Base-by-base conservation (phyloP, 1,284 basidiomycete genomes). In the Tylopilus orsonianus region DNA sequence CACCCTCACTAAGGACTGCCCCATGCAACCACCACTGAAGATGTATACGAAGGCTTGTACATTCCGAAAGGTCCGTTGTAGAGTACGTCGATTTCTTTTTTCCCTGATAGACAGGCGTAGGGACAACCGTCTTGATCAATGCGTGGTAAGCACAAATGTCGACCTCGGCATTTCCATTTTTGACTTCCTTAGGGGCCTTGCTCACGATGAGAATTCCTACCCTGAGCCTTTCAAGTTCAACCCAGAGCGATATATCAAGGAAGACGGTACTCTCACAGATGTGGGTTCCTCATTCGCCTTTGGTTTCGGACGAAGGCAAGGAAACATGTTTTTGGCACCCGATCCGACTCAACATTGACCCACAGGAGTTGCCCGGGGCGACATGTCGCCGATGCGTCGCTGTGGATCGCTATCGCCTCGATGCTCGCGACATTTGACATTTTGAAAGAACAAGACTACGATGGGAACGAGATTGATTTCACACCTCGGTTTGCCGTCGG, bases 261-360 rank as follows among this genome's bases (percentile, higher is more conserved):
- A 48, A 34, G 49, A 56, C 46, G 54, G 50, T 23, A 48, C 51
- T 13, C 40, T 48, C 18, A 65, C 68, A 20, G 66, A 67, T 23
- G 70, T 69, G 48, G 70, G 73, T 8, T 53, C 50, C 33, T 53
- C 53, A 4, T 68, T 69, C 39, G 58, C 63, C 1, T 78, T 75
- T 49, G 78, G 77, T 4, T 78, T 73, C 48, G 77, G 78, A 29
- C 62, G 71, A 40, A 55, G 74, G 75, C 74, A 50, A 4, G 42
- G 26, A 27, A 22, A 20, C 29, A 8, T 30, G 29, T 6, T 10
- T 12, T 14, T 35, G 22, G 49, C 19, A 14, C 14, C 26, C 24
- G 32, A 42, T 23, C 12, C 19, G 2, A 43, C 26, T 27, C 22
- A 14, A 50, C 29, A 19, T 18, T 38, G 26, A 6, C 26, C 10